Evolutionary conservation across 2,329 filamentous ascomycete genomes (phyloP).

Genomic region (Atkinsonella texensis): DNA sequence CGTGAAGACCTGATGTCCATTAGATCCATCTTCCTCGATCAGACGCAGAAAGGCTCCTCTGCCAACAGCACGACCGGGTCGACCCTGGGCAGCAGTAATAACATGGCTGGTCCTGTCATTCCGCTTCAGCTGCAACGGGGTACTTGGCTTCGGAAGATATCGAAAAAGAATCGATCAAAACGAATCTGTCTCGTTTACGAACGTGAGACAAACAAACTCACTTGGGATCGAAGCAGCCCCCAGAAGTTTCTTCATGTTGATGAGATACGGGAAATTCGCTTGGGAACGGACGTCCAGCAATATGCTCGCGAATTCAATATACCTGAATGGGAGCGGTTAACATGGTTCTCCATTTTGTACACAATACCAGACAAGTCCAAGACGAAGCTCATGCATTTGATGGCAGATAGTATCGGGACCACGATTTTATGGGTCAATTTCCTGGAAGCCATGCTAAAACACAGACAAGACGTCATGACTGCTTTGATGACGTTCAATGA

Average conservation of each 20-base stretch:
- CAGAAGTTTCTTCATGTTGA: constrained; percentile 87
- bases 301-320: constrained; percentile 77
- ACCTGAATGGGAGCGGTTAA: constrained; percentile 51
- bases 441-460: constrained; percentile 70
- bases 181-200: constrained; percentile 63
- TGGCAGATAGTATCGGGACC: constrained; percentile 61
- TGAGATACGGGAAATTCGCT: constrained; percentile 83
- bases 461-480: constrained; percentile 81
- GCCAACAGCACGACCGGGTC: constrained; percentile 36
- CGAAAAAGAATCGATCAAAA: constrained; percentile 67
- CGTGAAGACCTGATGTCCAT: constrained; percentile 29
- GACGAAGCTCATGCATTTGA: constrained; percentile 77
- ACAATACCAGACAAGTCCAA: constrained; percentile 66
- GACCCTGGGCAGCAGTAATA: constrained; percentile 29
- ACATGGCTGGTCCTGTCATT: constrained; percentile 56
- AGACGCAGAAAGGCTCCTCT: constrained; percentile 33
- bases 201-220: constrained; percentile 71
- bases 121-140: constrained; percentile 68
- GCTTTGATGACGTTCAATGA: constrained; percentile 79
- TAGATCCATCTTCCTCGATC: constrained; percentile 30
- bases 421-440: constrained; percentile 75
- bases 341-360: constrained; percentile 88
- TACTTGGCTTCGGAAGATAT: constrained; percentile 68
- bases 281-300: constrained; percentile 72
- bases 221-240: constrained; percentile 69